Evolutionary conservation across 768 basidiomycete genomes (phyloP).

Genomic region (Boletus speciosus): DNA sequence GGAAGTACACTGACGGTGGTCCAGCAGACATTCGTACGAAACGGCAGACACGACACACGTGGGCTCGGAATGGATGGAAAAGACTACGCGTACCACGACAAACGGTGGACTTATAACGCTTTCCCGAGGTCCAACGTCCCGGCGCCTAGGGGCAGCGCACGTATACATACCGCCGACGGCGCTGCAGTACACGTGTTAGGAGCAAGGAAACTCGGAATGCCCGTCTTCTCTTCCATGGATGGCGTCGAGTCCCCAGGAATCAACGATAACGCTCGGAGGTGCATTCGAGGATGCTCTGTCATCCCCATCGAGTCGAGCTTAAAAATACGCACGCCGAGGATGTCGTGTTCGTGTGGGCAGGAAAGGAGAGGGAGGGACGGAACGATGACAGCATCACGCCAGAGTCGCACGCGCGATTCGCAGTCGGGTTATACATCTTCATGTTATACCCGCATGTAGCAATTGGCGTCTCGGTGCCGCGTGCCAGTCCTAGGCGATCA

Average conservation of each 20-base stretch:
- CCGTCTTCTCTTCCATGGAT: neutral
- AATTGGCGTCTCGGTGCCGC: neutral
- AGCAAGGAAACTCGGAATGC: constrained; percentile 10
- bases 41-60: neutral
- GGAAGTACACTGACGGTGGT: neutral
- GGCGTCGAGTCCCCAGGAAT: neutral
- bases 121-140: neutral
- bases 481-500: neutral
- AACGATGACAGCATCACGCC: neutral
- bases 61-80: neutral
- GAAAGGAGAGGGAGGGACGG: neutral
- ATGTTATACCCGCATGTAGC: neutral
- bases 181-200: constrained; percentile 1
- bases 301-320: neutral
- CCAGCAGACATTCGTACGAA: constrained; percentile 7
- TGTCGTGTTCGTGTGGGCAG: neutral
- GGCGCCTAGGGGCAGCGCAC: neutral
- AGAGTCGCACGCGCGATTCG: constrained; percentile 14
- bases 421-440: neutral
- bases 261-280: neutral
- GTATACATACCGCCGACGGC: constrained; percentile 7
- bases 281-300: neutral
- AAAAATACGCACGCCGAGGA: neutral
- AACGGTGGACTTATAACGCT: constrained; percentile 4
- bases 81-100: neutral